These are phyloP conservation scores for Plasmodium gonderi DNA, from an alignment of 169 alveolate genomes.

Conservation along the genomic window DNA sequence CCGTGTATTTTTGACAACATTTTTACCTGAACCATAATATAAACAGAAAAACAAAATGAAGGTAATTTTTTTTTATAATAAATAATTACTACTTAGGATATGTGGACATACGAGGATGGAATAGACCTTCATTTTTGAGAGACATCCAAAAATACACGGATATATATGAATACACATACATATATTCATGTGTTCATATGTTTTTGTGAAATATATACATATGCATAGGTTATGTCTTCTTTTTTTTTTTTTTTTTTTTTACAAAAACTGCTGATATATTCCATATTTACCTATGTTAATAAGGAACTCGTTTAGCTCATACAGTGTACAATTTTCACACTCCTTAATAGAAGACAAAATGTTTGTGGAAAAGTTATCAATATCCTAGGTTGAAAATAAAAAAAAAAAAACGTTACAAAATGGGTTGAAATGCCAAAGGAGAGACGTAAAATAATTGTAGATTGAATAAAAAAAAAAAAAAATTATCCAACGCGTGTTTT, in stretches of 20 bases:
- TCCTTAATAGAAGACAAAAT: constrained; percentile 50
- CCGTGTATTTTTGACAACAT: constrained; percentile 29
- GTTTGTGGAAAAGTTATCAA: constrained; percentile 31
- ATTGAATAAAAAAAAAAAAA: neutral
- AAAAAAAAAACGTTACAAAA: neutral
- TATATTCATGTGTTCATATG: neutral
- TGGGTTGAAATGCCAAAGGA: neutral
- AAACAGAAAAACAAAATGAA: neutral
- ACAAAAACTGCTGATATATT: neutral
- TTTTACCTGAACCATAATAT: constrained; percentile 6
- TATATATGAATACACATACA: neutral
- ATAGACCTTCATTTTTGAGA: neutral
- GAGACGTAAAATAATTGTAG: neutral
- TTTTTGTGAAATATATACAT: neutral
- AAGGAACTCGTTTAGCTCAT: constrained; percentile 53
- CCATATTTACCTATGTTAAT: constrained; percentile 32
- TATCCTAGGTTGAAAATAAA: constrained; percentile 12
- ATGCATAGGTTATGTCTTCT: neutral
- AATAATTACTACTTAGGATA: neutral
- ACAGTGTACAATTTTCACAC: constrained; percentile 24
- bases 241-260: neutral
- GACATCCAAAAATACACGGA: neutral
- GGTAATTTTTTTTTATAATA: neutral
- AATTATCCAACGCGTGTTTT: too few relatives aligned
- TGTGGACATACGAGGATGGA: neutral